Evolutionary conservation across 768 basidiomycete species (phyloP).

Genomic region (Kondoa subrosea): DNA sequence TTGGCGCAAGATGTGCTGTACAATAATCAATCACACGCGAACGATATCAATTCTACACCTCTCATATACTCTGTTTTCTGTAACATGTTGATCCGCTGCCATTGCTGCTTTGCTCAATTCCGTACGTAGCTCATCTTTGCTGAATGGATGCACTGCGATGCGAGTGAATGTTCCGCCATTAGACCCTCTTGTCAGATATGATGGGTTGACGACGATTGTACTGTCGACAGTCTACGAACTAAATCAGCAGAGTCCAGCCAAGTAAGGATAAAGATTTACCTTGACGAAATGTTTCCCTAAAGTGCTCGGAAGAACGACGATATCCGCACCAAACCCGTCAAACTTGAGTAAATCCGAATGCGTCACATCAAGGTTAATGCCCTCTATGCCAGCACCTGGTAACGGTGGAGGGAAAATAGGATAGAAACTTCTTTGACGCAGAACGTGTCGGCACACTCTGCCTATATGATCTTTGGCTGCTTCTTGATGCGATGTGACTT

Average conservation of each 20-base stretch:
- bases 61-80: conserved; percentile 32
- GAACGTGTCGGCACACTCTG: conserved; percentile 55
- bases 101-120: conserved; percentile 11
- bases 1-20: too few relatives aligned
- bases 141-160: conserved; percentile 33
- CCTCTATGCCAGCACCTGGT: conserved; percentile 42
- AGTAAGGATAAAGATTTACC: conserved; percentile 36
- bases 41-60: conserved; percentile 35
- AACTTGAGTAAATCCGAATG: conserved; percentile 46
- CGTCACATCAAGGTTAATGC: conserved; percentile 67
- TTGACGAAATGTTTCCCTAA: conserved; percentile 70
- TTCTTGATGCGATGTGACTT: background rate
- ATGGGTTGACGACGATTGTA: conserved; percentile 71
- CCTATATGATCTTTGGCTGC: conserved; percentile 51
- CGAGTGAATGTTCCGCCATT: conserved; percentile 36
- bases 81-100: conserved; percentile 13
- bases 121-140: conserved; percentile 23
- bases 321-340: conserved; percentile 41
- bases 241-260: background rate
- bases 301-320: conserved; percentile 70
- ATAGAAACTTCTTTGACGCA: conserved; percentile 89
- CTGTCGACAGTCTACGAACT: conserved; percentile 51
- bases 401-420: conserved; percentile 79
- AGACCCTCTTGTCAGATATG: conserved; percentile 39
- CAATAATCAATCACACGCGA: too few relatives aligned